A percentile compares a stretch with the other conserved stretches of the same genome.
Conservation (phyloP, 164 flowering plant species). For the Aristolochia contorta region DNA sequence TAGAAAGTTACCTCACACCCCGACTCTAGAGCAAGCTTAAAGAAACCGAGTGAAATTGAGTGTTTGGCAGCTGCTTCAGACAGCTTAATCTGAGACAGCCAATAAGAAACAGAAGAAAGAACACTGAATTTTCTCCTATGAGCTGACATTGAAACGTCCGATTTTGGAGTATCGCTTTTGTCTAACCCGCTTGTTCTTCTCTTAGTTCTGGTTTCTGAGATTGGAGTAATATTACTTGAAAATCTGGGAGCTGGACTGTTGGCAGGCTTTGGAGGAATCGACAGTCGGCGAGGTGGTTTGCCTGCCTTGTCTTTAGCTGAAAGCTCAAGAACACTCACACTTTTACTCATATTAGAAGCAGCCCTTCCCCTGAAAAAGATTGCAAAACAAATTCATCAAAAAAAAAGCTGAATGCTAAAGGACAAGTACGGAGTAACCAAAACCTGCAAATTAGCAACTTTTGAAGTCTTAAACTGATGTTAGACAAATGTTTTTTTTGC, state of each 20-base stretch:
- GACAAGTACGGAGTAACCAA: too few relatives aligned
- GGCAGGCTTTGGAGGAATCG: conserved; percentile 55
- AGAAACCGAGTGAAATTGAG: conserved; percentile 76
- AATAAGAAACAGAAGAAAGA: conserved; percentile 64
- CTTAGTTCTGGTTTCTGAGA: conserved; percentile 44
- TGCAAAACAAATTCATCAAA: not conserved
- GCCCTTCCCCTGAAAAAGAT: conserved; percentile 37
- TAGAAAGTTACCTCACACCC: conserved; percentile 70
- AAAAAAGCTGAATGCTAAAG: too few relatives aligned
- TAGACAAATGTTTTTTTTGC: too few relatives aligned
- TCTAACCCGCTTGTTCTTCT: conserved; percentile 23
- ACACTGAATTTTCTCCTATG: conserved; percentile 36
- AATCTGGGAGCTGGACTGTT: conserved; percentile 32
- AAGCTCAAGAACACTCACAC: conserved; percentile 63
- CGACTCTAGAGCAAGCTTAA: conserved; percentile 83
- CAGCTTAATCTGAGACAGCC: conserved; percentile 77
- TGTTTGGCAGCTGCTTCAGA: conserved; percentile 84
- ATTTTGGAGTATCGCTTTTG: conserved; percentile 49
- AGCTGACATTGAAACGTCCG: conserved; percentile 44
- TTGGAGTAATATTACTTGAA: conserved; percentile 47
- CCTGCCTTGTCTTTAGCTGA: conserved; percentile 65
- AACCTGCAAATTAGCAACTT: too few relatives aligned
- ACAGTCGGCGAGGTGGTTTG: conserved; percentile 83
- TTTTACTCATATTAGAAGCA: conserved; percentile 55
- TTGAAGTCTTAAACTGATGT: too few relatives aligned